phyloP scores from a whole-genome alignment of 768 basidiomycete genomes.

The Russula emetica region DNA sequence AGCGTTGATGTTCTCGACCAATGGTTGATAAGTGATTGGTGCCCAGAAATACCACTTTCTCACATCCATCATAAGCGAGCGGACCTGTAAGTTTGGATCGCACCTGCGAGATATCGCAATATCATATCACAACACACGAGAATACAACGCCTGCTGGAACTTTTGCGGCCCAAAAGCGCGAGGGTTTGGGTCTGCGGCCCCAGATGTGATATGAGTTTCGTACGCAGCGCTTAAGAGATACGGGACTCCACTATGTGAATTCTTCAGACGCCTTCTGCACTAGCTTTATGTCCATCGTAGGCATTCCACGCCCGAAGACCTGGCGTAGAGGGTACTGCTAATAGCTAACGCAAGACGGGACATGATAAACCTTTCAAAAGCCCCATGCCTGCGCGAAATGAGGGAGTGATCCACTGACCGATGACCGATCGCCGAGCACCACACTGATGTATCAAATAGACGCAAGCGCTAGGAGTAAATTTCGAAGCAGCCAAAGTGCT shows the following conservation, averaged over 20 bases:
- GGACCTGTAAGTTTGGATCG: neutral
- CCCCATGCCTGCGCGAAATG: neutral
- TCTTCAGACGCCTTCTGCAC: neutral
- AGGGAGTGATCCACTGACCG: neutral
- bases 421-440: slow-evolving; percentile 5
- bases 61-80: slow-evolving; percentile 7
- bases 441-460: neutral
- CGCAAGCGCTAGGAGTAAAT: neutral
- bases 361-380: neutral
- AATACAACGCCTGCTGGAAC: neutral
- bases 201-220: neutral
- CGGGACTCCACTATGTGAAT: neutral
- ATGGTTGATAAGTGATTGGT: slow-evolving; percentile 3
- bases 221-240: neutral
- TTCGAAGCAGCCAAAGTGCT: neutral
- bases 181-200: neutral
- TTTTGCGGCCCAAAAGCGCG: neutral
- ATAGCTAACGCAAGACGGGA: neutral
- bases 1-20: slow-evolving; percentile 10
- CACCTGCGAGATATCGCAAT: neutral
- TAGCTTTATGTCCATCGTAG: neutral
- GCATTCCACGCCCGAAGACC: neutral
- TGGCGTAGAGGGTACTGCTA: neutral
- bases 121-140: neutral
- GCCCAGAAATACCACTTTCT: slow-evolving; percentile 10